phyloP scores from a whole-genome alignment of 2,329 filamentous ascomycete species.

The Fusarium sp. region DNA sequence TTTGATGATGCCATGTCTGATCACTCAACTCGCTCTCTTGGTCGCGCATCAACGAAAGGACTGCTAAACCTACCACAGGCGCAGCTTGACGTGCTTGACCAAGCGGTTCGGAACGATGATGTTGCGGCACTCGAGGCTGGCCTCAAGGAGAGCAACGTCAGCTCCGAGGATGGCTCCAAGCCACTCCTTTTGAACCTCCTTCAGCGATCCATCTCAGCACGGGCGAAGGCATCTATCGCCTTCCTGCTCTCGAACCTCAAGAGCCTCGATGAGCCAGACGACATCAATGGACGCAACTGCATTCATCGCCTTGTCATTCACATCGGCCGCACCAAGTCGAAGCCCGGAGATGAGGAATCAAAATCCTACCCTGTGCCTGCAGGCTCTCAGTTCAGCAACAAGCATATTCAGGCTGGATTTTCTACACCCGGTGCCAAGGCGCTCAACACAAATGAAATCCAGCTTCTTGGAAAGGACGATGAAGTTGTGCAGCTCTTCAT shows the following conservation, averaged over 20 bases:
- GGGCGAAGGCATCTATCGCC: conserved; percentile 77
- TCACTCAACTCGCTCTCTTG: conserved; percentile 80
- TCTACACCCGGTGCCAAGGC: conserved; percentile 72
- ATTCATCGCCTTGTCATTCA: conserved; percentile 93
- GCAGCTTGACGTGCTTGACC: conserved; percentile 78
- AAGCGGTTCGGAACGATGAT: conserved; percentile 78
- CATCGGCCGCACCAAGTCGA: conserved; percentile 80
- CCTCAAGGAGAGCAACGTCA: conserved; percentile 68
- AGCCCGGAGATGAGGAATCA: conserved; percentile 62
- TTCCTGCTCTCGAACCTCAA: conserved; percentile 76
- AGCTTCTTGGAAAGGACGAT: conserved; percentile 76
- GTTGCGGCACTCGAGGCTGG: conserved; percentile 66
- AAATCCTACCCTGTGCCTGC: conserved; percentile 64
- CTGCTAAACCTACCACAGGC: conserved; percentile 77
- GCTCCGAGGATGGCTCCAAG: conserved; percentile 60
- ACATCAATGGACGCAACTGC: conserved; percentile 94
- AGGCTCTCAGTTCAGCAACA: conserved; percentile 69
- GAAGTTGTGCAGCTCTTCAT: conserved; percentile 77
- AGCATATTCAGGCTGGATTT: conserved; percentile 84
- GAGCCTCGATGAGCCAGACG: conserved; percentile 85
- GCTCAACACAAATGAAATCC: conserved; percentile 74
- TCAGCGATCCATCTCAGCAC: conserved; percentile 79
- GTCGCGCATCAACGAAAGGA: conserved; percentile 80
- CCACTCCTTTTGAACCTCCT: conserved; percentile 82
- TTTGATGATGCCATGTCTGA: conserved; percentile 80